Base-by-base conservation (phyloP, 2,329 filamentous ascomycete species). In the Fusarium succisae region DNA sequence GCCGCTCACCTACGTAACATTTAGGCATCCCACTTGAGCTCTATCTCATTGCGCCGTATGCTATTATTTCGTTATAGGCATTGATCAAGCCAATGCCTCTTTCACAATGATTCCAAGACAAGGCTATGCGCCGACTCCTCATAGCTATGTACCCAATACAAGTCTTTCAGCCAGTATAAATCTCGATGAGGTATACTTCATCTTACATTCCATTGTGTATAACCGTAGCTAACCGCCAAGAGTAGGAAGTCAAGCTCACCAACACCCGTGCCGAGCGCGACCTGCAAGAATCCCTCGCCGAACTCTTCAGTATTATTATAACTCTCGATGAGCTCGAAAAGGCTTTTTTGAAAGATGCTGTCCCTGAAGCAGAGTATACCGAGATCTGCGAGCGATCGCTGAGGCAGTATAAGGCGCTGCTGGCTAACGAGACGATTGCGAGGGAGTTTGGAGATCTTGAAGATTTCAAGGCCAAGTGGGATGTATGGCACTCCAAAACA, bases 291-390 rank as follows among this genome's bases (percentile, higher is more conserved):
- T 98, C 96, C 3, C 90, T 99, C 20, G 96, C 96, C 63, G 96
- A 99, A 83, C 92, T 99, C 30, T 99, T 98, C 84, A 98, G 95
- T 84, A 98, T 99, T 76, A 96, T 99, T 43, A 90, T 98, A 70
- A 98, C 96, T 0, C 87, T 99, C 7, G 96, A 99, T 81, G 95
- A 97, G 73, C 89, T 99, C 4, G 96, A 99, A 80, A 98, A 97
- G 82, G 97, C 96, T 1, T 99, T 98, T 80, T 90, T 99, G 44
- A 97, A 98, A 80, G 96, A 99, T 86, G 96, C 95, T 28, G 92
- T 99, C 57, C 90, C 93, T 11, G 96, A 98, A 83, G 88, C 89
- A 59, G 96, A 98, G 79, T 99, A 99, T 82, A 97, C 95, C 3
- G 96, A 98, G 80, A 98, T 96, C 75, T 99, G 97, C 86, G 94